These are phyloP conservation scores for Uncinocarpus reesii DNA, from an alignment of 2,329 filamentous ascomycete species.

Conservation along the genomic window DNA sequence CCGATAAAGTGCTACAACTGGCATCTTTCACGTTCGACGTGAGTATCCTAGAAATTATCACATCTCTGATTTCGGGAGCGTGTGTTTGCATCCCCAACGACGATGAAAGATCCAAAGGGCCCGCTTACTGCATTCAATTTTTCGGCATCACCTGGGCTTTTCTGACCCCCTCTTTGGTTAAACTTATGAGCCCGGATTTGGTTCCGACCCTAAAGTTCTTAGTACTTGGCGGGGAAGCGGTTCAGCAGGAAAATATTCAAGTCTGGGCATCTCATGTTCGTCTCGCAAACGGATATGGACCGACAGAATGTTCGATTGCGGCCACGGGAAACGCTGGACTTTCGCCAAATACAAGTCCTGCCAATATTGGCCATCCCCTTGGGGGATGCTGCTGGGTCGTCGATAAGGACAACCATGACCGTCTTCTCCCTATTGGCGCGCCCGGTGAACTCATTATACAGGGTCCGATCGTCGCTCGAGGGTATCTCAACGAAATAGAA, in stretches of 20 bases:
- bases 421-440: constrained; percentile 26
- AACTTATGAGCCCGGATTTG: constrained; percentile 27
- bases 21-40: constrained; percentile 36
- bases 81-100: constrained; percentile 36
- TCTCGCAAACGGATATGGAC: constrained; percentile 20
- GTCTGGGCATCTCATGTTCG: neutral
- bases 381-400: constrained; percentile 19
- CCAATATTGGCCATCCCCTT: neutral
- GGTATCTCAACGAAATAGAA: constrained; percentile 25
- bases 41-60: constrained; percentile 28
- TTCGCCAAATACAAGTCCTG: neutral
- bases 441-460: constrained; percentile 36
- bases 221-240: constrained; percentile 24
- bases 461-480: constrained; percentile 29
- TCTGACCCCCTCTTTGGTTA: constrained; percentile 47
- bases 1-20: constrained; percentile 31
- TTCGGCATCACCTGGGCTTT: constrained; percentile 43
- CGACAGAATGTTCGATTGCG: constrained; percentile 13
- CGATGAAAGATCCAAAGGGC: constrained; percentile 34
- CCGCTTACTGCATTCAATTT: constrained; percentile 36
- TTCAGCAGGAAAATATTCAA: constrained; percentile 23
- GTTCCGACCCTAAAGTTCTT: constrained; percentile 32
- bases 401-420: constrained; percentile 17
- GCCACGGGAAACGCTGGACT: neutral
- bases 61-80: constrained; percentile 28